Evolutionary conservation across 2,329 filamentous ascomycete genomes (phyloP).

Genomic region (Sporothrix protearum): DNA sequence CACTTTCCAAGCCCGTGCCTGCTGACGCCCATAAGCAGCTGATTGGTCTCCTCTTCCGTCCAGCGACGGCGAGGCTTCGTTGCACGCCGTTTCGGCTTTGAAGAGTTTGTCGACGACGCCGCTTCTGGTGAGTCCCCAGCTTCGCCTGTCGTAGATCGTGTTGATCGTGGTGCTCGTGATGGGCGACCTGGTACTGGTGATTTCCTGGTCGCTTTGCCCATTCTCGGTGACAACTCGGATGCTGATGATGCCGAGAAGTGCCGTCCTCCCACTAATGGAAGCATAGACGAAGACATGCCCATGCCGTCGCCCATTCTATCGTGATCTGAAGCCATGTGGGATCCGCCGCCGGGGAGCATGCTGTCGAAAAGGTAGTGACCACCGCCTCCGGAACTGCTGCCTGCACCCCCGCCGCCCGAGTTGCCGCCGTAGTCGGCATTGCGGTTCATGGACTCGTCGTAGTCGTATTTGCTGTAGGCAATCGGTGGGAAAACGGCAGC

Average conservation of each 20-base stretch:
- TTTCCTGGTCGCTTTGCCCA: slow-evolving; percentile 29
- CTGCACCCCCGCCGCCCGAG: not conserved
- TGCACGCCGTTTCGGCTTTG: slow-evolving; percentile 51
- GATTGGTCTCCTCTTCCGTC: slow-evolving; percentile 62
- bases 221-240: not conserved
- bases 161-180: slow-evolving; percentile 22
- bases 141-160: slow-evolving; percentile 13
- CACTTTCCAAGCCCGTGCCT: slow-evolving; percentile 63
- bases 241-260: slow-evolving; percentile 11
- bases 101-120: slow-evolving; percentile 24
- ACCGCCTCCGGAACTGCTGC: not conserved
- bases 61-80: slow-evolving; percentile 60
- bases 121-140: slow-evolving; percentile 14
- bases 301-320: slow-evolving; percentile 29
- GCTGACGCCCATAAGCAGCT: slow-evolving; percentile 58
- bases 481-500: slow-evolving; percentile 63
- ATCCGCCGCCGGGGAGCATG: slow-evolving; percentile 26
- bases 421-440: slow-evolving; percentile 42
- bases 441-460: slow-evolving; percentile 43
- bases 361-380: slow-evolving; percentile 18
- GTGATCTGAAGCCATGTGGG: slow-evolving; percentile 26
- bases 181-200: slow-evolving; percentile 4
- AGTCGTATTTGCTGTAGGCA: slow-evolving; percentile 53
- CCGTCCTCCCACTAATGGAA: not conserved
- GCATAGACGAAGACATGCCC: not conserved